A percentile compares a stretch with the other conserved stretches of the same genome.
phyloP scores from a whole-genome alignment of 495 filamentous ascomycete genomes.

The Neurospora sp. region DNA sequence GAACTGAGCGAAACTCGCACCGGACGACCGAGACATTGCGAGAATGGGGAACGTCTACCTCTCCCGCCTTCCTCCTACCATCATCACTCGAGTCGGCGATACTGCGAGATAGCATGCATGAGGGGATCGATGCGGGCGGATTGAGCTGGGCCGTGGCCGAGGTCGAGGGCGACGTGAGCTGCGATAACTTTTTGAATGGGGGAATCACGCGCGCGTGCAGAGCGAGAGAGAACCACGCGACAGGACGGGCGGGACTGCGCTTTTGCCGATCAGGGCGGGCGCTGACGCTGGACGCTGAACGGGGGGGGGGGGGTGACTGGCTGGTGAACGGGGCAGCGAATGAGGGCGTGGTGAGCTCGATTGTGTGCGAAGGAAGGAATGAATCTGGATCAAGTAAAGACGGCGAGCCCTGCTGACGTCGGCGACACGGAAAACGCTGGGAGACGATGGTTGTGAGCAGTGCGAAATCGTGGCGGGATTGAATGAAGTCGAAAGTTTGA shows the following conservation, averaged over 20 bases:
- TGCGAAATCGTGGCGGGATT: constrained; percentile 4
- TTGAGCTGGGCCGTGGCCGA: constrained; percentile 1
- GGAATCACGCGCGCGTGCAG: constrained; percentile 18
- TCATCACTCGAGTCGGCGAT: constrained; percentile 39
- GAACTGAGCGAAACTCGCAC: constrained; percentile 78
- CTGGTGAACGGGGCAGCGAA: neutral
- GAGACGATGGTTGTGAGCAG: constrained; percentile 1
- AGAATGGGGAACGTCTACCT: constrained; percentile 33
- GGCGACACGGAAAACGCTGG: constrained; percentile 3
- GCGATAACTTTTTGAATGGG: neutral
- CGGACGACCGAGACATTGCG: constrained; percentile 68
- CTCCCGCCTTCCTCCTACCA: constrained; percentile 41
- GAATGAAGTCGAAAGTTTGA: constrained; percentile 20
- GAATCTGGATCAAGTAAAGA: neutral
- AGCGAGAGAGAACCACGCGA: constrained; percentile 15
- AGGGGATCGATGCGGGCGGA: constrained; percentile 4
- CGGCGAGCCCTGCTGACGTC: neutral
- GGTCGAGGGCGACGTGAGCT: neutral
- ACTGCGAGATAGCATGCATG: constrained; percentile 34
- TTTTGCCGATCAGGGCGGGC: constrained; percentile 13
- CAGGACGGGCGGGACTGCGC: constrained; percentile 4
- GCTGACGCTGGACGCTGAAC: constrained; percentile 6
- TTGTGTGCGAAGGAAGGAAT: neutral
- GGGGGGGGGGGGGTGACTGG: neutral
- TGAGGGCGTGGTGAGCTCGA: neutral